These are phyloP conservation scores for Cydonia oblonga DNA, from an alignment of 331 rosid species.

Conservation along the genomic window DNA sequence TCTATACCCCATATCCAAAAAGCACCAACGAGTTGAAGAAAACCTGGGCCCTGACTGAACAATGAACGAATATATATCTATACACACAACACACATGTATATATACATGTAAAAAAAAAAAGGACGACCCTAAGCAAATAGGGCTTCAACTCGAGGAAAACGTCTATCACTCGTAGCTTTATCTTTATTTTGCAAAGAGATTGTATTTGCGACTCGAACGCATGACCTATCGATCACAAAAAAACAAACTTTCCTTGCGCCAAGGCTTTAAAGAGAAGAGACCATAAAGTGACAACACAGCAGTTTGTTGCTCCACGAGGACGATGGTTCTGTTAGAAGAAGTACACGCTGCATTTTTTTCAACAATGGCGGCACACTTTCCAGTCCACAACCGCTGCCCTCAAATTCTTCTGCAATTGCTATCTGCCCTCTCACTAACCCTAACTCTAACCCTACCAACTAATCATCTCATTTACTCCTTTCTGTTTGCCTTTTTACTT, in stretches of 20 bases:
- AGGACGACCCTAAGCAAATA: too few species aligned
- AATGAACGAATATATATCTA: too few species aligned
- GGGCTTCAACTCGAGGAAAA: too few species aligned
- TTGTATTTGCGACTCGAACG: too few species aligned
- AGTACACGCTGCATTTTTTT: constrained; percentile 1
- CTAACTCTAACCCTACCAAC: not conserved
- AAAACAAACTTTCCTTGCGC: too few species aligned
- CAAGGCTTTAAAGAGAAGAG: not conserved
- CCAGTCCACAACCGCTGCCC: not conserved
- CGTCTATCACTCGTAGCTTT: too few species aligned
- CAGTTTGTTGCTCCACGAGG: constrained; percentile 2
- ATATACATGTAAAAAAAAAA: too few species aligned
- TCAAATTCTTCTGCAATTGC: not conserved
- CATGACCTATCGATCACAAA: too few species aligned
- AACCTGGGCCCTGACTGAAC: not conserved
- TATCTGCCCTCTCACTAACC: not conserved
- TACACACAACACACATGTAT: too few species aligned
- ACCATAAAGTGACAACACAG: constrained; percentile 11
- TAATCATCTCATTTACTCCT: not conserved
- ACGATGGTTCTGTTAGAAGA: constrained; percentile 8
- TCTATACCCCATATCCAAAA: not conserved
- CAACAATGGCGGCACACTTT: constrained; percentile 18
- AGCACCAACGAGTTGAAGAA: not conserved
- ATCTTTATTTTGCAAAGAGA: too few species aligned
- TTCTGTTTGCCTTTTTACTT: not conserved